phyloP scores from a whole-genome alignment of 129 eudicot species.

The Mikania micrantha region DNA sequence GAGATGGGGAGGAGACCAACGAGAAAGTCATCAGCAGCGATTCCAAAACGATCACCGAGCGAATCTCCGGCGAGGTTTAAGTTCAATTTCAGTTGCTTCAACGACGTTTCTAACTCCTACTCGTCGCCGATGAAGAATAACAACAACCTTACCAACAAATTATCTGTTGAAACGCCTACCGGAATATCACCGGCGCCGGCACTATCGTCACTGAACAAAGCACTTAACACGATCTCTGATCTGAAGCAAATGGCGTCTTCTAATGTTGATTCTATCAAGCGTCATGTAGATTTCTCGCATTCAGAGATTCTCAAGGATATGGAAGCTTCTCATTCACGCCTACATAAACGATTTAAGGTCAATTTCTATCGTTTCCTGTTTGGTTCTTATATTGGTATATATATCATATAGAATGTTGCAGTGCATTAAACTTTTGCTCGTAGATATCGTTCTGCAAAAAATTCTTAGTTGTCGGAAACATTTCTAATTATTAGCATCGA shows the following conservation, averaged over 20 bases:
- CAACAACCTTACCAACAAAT: too few relatives aligned
- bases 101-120: slow-evolving; percentile 16
- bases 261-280: slow-evolving; percentile 58
- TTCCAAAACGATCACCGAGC: slow-evolving; percentile 24
- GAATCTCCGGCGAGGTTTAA: slow-evolving; percentile 55
- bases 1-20: slow-evolving; percentile 41
- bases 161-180: slow-evolving; percentile 9
- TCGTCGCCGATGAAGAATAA: slow-evolving; percentile 23
- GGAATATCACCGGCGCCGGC: slow-evolving; percentile 29
- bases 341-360: slow-evolving; percentile 54
- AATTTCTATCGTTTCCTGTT: not conserved
- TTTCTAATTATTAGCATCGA: not conserved
- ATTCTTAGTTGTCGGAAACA: not conserved
- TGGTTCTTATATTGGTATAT: not conserved
- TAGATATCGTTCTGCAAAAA: not conserved
- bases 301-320: slow-evolving; percentile 65
- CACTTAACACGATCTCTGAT: slow-evolving; percentile 49
- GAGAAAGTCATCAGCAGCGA: slow-evolving; percentile 36
- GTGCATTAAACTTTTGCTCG: not conserved
- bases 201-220: slow-evolving; percentile 28
- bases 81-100: slow-evolving; percentile 44
- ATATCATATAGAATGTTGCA: not conserved
- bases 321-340: slow-evolving; percentile 65
- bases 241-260: slow-evolving; percentile 58
- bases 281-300: slow-evolving; percentile 66